Conservation (phyloP, 225 moss, liverwort and hornwort genomes). For the Polytrichum formosum region DNA sequence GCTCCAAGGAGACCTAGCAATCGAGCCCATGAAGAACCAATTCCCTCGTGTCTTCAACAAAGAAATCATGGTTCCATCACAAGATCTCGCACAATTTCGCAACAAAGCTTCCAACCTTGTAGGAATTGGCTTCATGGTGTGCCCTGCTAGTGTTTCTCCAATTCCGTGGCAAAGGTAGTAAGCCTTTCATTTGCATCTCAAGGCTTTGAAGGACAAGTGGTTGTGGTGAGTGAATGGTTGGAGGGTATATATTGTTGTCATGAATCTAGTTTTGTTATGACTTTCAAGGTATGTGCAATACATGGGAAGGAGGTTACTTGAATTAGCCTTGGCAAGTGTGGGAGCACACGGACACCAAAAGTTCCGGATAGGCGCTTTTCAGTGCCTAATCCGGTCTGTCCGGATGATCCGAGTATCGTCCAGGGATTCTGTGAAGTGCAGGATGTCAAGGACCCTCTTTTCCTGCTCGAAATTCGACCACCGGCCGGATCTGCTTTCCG, state of each 20-base stretch:
- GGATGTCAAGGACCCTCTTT: too few relatives aligned
- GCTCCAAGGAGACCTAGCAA: slow-evolving; percentile 35
- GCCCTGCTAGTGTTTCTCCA: slow-evolving; percentile 14
- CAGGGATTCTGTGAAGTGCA: too few relatives aligned
- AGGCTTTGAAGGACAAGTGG: too few relatives aligned
- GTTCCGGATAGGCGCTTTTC: too few relatives aligned
- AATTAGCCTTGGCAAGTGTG: slow-evolving; percentile 80
- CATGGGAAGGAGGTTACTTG: slow-evolving; percentile 88
- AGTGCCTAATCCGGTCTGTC: too few relatives aligned
- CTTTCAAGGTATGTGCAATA: slow-evolving; percentile 67
- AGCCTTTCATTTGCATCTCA: too few relatives aligned
- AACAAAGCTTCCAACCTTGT: slow-evolving; percentile 62
- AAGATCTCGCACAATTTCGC: slow-evolving; percentile 48
- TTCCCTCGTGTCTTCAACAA: slow-evolving; percentile 57
- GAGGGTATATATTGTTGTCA: slow-evolving; percentile 1
- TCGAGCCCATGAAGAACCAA: slow-evolving; percentile 21
- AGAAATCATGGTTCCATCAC: slow-evolving; percentile 27
- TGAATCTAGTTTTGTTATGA: neutral
- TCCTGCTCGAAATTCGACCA: too few relatives aligned
- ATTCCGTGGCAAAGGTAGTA: too few relatives aligned
- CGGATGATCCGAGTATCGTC: too few relatives aligned
- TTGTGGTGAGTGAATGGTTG: neutral
- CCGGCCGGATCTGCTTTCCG: too few relatives aligned
- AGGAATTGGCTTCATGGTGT: slow-evolving; percentile 62
- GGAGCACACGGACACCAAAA: too few relatives aligned